These are phyloP conservation scores for Raphanus sativus DNA, from an alignment of 345 rosid genomes.

Conservation along the genomic window DNA sequence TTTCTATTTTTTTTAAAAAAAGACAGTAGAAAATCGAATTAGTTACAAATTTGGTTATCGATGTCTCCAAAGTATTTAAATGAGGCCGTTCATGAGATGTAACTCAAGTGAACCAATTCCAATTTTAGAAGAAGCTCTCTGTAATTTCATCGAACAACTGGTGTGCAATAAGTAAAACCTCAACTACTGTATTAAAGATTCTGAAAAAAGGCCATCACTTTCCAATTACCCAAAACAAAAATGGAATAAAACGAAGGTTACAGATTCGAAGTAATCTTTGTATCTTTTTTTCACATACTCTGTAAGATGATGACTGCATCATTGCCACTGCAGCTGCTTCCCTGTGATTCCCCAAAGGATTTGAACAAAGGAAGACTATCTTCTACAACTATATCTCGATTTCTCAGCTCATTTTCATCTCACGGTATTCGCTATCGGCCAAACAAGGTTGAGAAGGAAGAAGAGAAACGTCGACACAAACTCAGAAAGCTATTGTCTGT, in stretches of 20 bases:
- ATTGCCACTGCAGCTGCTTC: background rate
- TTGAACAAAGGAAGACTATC: background rate
- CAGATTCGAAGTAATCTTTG: background rate
- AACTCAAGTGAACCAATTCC: background rate
- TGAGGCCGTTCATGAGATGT: background rate
- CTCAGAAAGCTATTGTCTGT: background rate
- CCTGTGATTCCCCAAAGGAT: background rate
- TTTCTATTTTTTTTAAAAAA: background rate
- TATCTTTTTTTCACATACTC: background rate
- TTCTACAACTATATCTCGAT: background rate
- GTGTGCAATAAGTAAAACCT: slow-evolving; percentile 19
- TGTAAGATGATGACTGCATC: background rate
- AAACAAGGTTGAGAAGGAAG: background rate
- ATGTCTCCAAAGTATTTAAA: background rate
- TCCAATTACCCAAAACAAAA: background rate
- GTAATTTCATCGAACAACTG: slow-evolving; percentile 49
- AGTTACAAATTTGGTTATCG: background rate
- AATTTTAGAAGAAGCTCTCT: background rate
- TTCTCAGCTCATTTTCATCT: background rate
- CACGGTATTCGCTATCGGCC: background rate
- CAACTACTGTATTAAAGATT: background rate
- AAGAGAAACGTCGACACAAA: background rate
- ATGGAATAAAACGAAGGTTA: background rate
- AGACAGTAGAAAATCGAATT: background rate
- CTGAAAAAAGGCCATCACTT: background rate